These are phyloP conservation scores for Boletus sp. DNA, from an alignment of 1,284 basidiomycete species.

Conservation along the genomic window DNA sequence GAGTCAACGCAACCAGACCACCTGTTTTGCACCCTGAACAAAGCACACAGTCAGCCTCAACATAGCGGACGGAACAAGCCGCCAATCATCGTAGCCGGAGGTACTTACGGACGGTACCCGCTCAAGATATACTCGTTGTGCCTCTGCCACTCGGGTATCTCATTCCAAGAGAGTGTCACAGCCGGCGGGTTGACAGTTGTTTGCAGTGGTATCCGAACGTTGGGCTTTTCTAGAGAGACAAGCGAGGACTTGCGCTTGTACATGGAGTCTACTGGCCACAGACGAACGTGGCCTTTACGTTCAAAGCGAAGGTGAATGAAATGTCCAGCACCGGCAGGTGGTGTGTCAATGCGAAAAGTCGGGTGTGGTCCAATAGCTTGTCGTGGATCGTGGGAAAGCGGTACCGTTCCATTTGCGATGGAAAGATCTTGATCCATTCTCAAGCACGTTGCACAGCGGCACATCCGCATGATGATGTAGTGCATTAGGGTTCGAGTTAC, in stretches of 20 bases:
- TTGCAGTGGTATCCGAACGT: too few species aligned
- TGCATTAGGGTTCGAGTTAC: constrained; percentile 19
- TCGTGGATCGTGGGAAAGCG: constrained; percentile 16
- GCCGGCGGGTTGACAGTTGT: constrained; percentile 7
- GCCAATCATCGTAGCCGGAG: constrained; percentile 2
- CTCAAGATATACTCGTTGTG: constrained; percentile 74
- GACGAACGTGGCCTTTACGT: not conserved
- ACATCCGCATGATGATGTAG: constrained; percentile 6
- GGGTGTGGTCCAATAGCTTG: not conserved
- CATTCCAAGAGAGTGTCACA: constrained; percentile 53
- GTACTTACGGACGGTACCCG: constrained; percentile 66
- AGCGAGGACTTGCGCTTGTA: constrained; percentile 13
- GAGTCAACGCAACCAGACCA: constrained; percentile 67
- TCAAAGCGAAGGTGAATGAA: constrained; percentile 5
- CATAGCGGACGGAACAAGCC: constrained; percentile 9
- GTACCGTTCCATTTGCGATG: constrained; percentile 1
- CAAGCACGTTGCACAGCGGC: constrained; percentile 20
- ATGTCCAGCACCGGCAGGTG: not conserved
- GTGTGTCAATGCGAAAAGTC: not conserved
- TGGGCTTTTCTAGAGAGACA: not conserved
- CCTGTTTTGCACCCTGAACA: constrained; percentile 53
- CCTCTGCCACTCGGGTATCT: constrained; percentile 63
- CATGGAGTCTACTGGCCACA: constrained; percentile 13
- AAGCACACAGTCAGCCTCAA: constrained; percentile 7
- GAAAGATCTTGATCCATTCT: constrained; percentile 29